A percentile compares a stretch with the other conserved stretches of the same genome.
Conservation (phyloP, 1,139 yeast species). For the Nadsonia starkeyi-henricii region DNA sequence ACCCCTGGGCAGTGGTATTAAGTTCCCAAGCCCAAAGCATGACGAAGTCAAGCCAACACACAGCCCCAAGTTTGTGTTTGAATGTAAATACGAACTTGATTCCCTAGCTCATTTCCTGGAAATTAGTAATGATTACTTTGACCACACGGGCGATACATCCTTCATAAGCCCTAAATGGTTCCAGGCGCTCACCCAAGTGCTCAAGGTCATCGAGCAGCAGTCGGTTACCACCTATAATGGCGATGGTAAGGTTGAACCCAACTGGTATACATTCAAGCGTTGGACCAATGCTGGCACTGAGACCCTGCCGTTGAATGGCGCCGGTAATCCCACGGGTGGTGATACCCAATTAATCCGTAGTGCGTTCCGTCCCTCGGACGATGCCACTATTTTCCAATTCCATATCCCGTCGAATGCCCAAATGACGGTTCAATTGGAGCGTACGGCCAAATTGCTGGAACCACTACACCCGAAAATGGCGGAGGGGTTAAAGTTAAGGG, state of each 20-base stretch:
- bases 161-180: conserved; percentile 41
- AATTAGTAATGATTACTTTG: conserved; percentile 55
- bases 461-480: conserved; percentile 8
- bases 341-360: conserved; percentile 64
- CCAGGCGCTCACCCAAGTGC: conserved; percentile 39
- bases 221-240: conserved; percentile 47
- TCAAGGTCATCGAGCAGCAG: conserved; percentile 46
- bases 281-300: conserved; percentile 67
- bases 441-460: conserved; percentile 17
- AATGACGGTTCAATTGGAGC: conserved; percentile 45
- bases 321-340: conserved; percentile 68
- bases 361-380: conserved; percentile 88
- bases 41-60: conserved; percentile 61
- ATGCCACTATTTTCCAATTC: conserved; percentile 67
- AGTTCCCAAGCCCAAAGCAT: conserved; percentile 18
- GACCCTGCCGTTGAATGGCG: conserved; percentile 63
- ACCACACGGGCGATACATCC: conserved; percentile 35
- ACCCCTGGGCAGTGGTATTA: conserved; percentile 47
- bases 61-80: conserved; percentile 62
- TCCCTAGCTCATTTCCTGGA: conserved; percentile 74
- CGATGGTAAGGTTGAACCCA: conserved; percentile 35
- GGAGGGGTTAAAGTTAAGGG: conserved; percentile 8
- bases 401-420: conserved; percentile 83
- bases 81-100: conserved; percentile 82
- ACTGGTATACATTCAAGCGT: conserved; percentile 55